Conservation (phyloP, 1,284 basidiomycete species). For the Trichosporon sp. region DNA sequence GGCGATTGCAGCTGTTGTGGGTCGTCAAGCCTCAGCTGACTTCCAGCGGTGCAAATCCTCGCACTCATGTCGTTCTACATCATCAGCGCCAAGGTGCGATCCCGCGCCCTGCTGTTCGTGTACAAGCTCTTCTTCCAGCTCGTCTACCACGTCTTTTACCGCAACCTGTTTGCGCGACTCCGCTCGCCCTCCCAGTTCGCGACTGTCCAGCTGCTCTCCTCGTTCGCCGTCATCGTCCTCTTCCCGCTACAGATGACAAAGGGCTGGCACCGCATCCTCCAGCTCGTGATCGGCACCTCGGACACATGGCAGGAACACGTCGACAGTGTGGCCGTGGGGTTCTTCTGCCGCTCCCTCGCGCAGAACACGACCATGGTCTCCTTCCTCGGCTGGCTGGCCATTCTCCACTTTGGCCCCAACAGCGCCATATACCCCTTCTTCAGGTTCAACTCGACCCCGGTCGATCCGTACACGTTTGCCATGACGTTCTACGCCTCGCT, state of each 20-base stretch:
- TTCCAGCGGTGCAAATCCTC: slow-evolving; percentile 57
- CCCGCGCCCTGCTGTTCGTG: slow-evolving; percentile 61
- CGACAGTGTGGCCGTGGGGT: slow-evolving; percentile 58
- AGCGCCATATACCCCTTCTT: slow-evolving; percentile 63
- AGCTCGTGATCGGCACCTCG: slow-evolving; percentile 58
- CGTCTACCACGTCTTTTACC: slow-evolving; percentile 57
- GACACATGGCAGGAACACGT: slow-evolving; percentile 61
- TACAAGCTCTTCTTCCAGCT: slow-evolving; percentile 60
- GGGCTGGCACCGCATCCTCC: slow-evolving; percentile 56
- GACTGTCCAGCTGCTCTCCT: slow-evolving; percentile 61
- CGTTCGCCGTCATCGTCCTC: slow-evolving; percentile 60
- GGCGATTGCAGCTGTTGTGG: neutral
- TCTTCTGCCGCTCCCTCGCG: slow-evolving; percentile 63
- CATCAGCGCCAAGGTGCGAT: slow-evolving; percentile 60
- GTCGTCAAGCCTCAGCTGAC: neutral
- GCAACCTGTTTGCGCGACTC: slow-evolving; percentile 56
- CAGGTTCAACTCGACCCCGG: slow-evolving; percentile 58
- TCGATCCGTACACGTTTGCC: slow-evolving; percentile 63
- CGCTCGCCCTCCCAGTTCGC: slow-evolving; percentile 58
- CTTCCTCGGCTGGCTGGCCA: slow-evolving; percentile 58
- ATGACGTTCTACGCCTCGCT: slow-evolving; percentile 62
- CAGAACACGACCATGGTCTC: slow-evolving; percentile 62
- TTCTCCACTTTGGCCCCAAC: slow-evolving; percentile 63
- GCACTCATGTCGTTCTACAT: slow-evolving; percentile 60
- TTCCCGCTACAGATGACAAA: slow-evolving; percentile 63